phyloP scores from a whole-genome alignment of 2,329 filamentous ascomycete species.

The Lachnellula occidentalis region DNA sequence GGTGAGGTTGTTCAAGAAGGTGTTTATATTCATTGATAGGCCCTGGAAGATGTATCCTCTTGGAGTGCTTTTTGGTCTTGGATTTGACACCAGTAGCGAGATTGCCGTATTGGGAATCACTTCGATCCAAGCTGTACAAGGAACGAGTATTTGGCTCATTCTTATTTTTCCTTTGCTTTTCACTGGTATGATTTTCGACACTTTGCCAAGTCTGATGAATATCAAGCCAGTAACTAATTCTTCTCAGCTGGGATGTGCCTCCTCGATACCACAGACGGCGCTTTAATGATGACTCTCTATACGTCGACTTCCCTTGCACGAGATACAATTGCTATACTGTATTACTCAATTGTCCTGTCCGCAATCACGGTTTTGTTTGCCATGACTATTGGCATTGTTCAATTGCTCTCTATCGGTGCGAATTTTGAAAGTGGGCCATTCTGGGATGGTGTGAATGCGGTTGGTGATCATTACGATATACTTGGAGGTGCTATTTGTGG shows the following conservation, averaged over 20 bases:
- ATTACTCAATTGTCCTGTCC: constrained; percentile 61
- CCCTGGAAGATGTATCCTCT: constrained; percentile 97
- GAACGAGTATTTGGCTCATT: constrained; percentile 91
- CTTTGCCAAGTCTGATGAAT: neutral
- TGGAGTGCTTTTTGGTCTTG: constrained; percentile 82
- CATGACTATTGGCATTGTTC: constrained; percentile 73
- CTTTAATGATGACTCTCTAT: constrained; percentile 92
- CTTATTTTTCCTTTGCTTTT: constrained; percentile 87
- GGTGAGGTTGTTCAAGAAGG: constrained; percentile 61
- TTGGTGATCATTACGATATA: constrained; percentile 77
- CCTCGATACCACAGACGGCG: constrained; percentile 86
- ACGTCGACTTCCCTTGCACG: constrained; percentile 71
- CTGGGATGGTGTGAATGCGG: constrained; percentile 78
- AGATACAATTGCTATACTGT: constrained; percentile 83
- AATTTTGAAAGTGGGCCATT: constrained; percentile 74
- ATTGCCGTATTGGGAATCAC: constrained; percentile 88
- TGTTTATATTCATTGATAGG: constrained; percentile 69
- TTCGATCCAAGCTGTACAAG: constrained; percentile 76
- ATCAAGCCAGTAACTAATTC: neutral
- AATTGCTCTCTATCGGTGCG: constrained; percentile 72
- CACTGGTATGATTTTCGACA: constrained; percentile 51
- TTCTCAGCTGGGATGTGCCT: constrained; percentile 81
- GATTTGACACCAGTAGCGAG: constrained; percentile 93
- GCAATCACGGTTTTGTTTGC: constrained; percentile 32
- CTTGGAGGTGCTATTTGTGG: constrained; percentile 84